Evolutionary conservation across 176 grass and related monocot species (phyloP).

Genomic region (Aegilops speltoides): DNA sequence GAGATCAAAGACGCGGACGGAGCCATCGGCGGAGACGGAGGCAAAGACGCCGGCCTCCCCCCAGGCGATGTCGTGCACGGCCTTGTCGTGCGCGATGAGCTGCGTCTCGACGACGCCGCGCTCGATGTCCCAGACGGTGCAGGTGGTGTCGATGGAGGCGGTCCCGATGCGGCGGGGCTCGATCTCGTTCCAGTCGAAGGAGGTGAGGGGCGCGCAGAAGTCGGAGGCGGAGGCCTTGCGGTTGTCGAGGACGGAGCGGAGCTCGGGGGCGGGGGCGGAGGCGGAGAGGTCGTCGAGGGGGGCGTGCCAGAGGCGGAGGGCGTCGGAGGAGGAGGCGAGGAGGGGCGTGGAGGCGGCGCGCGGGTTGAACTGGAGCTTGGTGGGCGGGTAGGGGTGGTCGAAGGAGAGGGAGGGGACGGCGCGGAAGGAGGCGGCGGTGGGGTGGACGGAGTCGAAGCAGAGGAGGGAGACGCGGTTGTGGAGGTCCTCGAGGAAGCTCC

Average conservation of each 20-base stretch:
- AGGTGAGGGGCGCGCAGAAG: slow-evolving; percentile 91
- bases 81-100: slow-evolving; percentile 99
- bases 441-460: slow-evolving; percentile 64
- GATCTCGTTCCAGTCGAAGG: slow-evolving; percentile 91
- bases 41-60: slow-evolving; percentile 87
- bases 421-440: slow-evolving; percentile 62
- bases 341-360: slow-evolving; percentile 33
- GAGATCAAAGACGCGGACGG: slow-evolving; percentile 95
- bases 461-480: slow-evolving; percentile 83
- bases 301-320: slow-evolving; percentile 72
- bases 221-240: slow-evolving; percentile 80
- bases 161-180: slow-evolving; percentile 83
- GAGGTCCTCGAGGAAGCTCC: slow-evolving; percentile 83
- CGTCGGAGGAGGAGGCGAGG: slow-evolving; percentile 81
- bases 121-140: slow-evolving; percentile 96
- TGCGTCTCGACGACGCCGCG: slow-evolving; percentile 93
- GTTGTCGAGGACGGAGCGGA: slow-evolving; percentile 78
- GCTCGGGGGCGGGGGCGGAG: slow-evolving; percentile 37
- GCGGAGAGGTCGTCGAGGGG: slow-evolving; percentile 50
- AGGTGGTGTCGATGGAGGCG: slow-evolving; percentile 97
- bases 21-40: slow-evolving; percentile 89
- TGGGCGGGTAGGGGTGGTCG: slow-evolving; percentile 87
- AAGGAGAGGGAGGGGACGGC: slow-evolving; percentile 76
- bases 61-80: slow-evolving; percentile 98
- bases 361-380: slow-evolving; percentile 95